Conservation (phyloP, 345 rosid species). For the Crucihimalaya himalaica region DNA sequence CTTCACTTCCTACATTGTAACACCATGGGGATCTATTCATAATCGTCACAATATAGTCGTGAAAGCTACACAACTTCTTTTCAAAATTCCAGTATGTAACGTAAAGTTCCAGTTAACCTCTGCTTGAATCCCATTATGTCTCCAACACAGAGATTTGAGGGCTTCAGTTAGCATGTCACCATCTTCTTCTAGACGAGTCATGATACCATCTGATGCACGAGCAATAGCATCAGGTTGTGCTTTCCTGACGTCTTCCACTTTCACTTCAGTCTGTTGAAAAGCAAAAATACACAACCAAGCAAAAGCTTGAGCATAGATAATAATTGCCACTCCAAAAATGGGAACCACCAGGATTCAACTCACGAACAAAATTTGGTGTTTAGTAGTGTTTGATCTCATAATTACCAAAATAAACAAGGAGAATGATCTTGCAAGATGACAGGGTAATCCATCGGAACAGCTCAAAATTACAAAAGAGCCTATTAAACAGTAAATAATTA, state of each 20-base stretch:
- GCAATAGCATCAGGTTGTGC: constrained; percentile 83
- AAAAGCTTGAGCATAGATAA: constrained; percentile 21
- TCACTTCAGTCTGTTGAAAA: constrained; percentile 57
- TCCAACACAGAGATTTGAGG: constrained; percentile 80
- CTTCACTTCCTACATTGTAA: constrained; percentile 63
- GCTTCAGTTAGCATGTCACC: constrained; percentile 64
- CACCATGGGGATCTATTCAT: background rate
- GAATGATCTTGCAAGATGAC: background rate
- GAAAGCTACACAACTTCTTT: background rate
- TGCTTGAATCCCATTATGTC: constrained; percentile 73
- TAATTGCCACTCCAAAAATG: background rate
- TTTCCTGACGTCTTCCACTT: constrained; percentile 65
- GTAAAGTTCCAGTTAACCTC: constrained; percentile 56
- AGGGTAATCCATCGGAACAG: background rate
- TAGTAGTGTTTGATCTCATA: background rate
- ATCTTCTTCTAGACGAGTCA: constrained; percentile 65
- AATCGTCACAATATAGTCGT: background rate
- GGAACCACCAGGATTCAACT: background rate
- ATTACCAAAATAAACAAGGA: background rate
- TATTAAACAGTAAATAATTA: background rate
- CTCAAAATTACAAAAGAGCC: background rate
- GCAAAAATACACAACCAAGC: constrained; percentile 31
- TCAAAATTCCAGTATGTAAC: background rate
- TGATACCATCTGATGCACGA: constrained; percentile 55
- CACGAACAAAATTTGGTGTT: background rate